Evolutionary conservation across 805 yeast genomes (phyloP), one percentile per base, ranked within the genome.

Genomic region (Suhomyces sp.): DNA sequence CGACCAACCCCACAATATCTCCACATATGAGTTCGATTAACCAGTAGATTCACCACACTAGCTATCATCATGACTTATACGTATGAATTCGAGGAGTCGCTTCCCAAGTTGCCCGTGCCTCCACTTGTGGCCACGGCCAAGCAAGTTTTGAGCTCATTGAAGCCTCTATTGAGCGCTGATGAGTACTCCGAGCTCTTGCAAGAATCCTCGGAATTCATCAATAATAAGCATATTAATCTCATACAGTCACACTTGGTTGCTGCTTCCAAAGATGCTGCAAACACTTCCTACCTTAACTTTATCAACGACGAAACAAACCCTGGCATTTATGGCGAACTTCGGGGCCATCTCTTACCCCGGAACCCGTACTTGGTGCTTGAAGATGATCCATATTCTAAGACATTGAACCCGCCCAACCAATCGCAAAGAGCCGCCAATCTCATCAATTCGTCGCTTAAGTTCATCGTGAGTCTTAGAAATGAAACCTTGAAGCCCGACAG

Each of bases 321-420:
- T 0, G 84, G 84, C 10, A 80, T 82, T 35, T 83, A 83, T 60
- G 86, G 87, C 15, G 87, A 83, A 51, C 70, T 83, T 27, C 74
- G 84, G 48, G 87, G 88, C 19, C 87, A 84, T 57, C 81, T 85
- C 1, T 70, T 88, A 44, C 96, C 96, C 5, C 73, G 93, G 55
- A 88, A 87, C 64, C 96, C 96, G 1, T 87, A 86, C 61, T 76
- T 88, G 57, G 80, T 88, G 9, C 67, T 88, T 15, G 90, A 87
- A 57, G 87, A 87, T 62, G 96, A 88, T 57, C 92, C 93, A 1
- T 76, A 83, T 56, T 76, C 82, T 15, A 69, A 69, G 61, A 74
- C 79, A 15, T 64, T 75, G 52, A 80, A 79, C 54, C 85, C 85
- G 5, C 88, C 90, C 13, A 73, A 80, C 49, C 96, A 88, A 69